A percentile compares a stretch with the other conserved stretches of the same genome.
These are phyloP conservation scores for Claviceps sp. DNA, from an alignment of 2,329 filamentous ascomycete genomes.

Conservation along the genomic window DNA sequence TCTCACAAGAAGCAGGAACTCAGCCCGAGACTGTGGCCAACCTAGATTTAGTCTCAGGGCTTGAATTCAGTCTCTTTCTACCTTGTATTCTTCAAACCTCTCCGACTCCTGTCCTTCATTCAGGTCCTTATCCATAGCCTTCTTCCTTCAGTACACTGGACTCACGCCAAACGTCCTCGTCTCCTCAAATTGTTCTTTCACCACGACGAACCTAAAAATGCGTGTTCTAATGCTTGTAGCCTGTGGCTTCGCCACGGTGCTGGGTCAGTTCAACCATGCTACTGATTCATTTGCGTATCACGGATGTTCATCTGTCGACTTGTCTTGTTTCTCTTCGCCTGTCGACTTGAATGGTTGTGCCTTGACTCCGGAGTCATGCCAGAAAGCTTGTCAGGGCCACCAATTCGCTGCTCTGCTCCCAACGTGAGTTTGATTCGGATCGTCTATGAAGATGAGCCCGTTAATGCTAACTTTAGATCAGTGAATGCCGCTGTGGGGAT, in stretches of 20 bases:
- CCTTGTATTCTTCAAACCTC: constrained; percentile 5
- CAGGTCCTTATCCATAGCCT: constrained; percentile 3
- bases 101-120: constrained; percentile 5
- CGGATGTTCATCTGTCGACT: constrained; percentile 16
- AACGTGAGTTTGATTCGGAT: constrained; percentile 12
- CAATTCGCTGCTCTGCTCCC: constrained; percentile 18
- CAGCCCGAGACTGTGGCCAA: not conserved
- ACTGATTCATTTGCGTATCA: constrained; percentile 14
- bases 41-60: not conserved
- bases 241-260: constrained; percentile 11
- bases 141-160: constrained; percentile 1
- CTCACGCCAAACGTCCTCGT: constrained; percentile 2
- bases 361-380: constrained; percentile 16
- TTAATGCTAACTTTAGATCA: constrained; percentile 8
- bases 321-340: constrained; percentile 14
- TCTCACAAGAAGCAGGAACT: not conserved
- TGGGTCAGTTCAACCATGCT: constrained; percentile 10
- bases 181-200: constrained; percentile 2
- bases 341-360: constrained; percentile 11
- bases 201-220: constrained; percentile 11
- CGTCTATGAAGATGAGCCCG: rapidly evolving
- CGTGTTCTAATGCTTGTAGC: constrained; percentile 10
- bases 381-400: constrained; percentile 16
- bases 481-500: constrained; percentile 23
- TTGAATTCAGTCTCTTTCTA: not conserved